A percentile compares a stretch with the other conserved stretches of the same genome.
Conservation (phyloP, 441 rosid genomes). For the Populus tomentosa region DNA sequence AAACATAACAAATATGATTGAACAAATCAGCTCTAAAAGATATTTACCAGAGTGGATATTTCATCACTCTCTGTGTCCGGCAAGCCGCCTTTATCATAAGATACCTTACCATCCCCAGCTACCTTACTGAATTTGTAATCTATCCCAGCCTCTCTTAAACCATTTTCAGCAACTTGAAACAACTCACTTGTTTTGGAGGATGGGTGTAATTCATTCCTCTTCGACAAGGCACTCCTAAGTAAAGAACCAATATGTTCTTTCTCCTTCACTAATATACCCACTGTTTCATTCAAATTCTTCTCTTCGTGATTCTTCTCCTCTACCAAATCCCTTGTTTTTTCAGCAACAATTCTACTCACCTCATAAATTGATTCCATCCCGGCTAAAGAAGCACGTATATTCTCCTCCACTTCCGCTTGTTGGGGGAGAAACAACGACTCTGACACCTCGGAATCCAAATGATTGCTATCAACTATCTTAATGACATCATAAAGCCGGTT, state of each 20-base stretch:
- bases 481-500: conserved; percentile 53
- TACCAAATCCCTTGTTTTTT: conserved; percentile 48
- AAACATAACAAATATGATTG: conserved; percentile 1
- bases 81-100: conserved; percentile 24
- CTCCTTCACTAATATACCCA: conserved; percentile 61
- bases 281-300: conserved; percentile 63
- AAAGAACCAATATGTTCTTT: conserved; percentile 83
- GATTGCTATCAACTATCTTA: conserved; percentile 52
- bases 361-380: conserved; percentile 84
- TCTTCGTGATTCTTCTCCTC: conserved; percentile 57
- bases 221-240: conserved; percentile 82
- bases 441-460: conserved; percentile 60
- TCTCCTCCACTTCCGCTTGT: conserved; percentile 75
- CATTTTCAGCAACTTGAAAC: conserved; percentile 82
- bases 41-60: conserved; percentile 67
- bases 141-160: conserved; percentile 67
- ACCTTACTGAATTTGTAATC: conserved; percentile 53
- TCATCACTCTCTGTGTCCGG: conserved; percentile 62
- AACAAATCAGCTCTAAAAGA: conserved; percentile 12
- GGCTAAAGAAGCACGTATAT: conserved; percentile 74
- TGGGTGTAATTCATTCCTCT: conserved; percentile 47
- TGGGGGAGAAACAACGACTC: conserved; percentile 84
- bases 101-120: conserved; percentile 33
- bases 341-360: conserved; percentile 51
- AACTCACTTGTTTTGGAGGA: conserved; percentile 54